These are phyloP conservation scores for Nitzschia sp. DNA, from an alignment of 108 stramenopile species.

Conservation along the genomic window DNA sequence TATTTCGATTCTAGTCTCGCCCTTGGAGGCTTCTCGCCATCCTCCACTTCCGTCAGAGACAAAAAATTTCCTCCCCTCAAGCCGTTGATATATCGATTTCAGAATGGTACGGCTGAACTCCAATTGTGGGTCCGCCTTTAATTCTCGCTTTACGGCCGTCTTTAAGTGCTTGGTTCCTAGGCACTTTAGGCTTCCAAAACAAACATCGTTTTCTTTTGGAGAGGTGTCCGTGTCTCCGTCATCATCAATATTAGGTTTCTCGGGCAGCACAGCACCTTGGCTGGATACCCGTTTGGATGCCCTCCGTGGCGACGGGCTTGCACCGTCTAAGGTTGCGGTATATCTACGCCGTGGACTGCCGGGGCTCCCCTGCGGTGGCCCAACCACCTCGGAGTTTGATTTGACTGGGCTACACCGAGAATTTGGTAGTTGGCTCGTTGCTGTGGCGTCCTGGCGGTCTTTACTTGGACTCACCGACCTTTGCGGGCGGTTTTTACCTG, in stretches of 20 bases:
- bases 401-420: too few relatives aligned
- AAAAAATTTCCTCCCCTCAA: constrained; percentile 28
- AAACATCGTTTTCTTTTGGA: constrained; percentile 21
- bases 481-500: neutral
- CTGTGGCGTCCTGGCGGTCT: too few relatives aligned
- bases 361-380: neutral
- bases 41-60: neutral
- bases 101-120: constrained; percentile 22
- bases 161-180: constrained; percentile 19
- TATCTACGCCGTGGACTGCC: constrained; percentile 1
- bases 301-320: constrained; percentile 1
- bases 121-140: neutral
- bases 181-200: constrained; percentile 18
- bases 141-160: constrained; percentile 1
- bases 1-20: constrained; percentile 14
- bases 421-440: too few relatives aligned
- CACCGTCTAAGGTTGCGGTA: neutral
- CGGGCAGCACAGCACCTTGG: neutral
- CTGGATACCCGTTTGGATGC: neutral
- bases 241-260: neutral
- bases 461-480: too few relatives aligned
- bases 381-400: too few relatives aligned
- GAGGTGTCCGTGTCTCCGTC: neutral
- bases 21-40: constrained; percentile 22
- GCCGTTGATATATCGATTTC: constrained; percentile 2